A percentile compares a stretch with the other conserved stretches of the same genome.
Conservation (phyloP, 305 asterid genomes). For the Fraxinus greggii region DNA sequence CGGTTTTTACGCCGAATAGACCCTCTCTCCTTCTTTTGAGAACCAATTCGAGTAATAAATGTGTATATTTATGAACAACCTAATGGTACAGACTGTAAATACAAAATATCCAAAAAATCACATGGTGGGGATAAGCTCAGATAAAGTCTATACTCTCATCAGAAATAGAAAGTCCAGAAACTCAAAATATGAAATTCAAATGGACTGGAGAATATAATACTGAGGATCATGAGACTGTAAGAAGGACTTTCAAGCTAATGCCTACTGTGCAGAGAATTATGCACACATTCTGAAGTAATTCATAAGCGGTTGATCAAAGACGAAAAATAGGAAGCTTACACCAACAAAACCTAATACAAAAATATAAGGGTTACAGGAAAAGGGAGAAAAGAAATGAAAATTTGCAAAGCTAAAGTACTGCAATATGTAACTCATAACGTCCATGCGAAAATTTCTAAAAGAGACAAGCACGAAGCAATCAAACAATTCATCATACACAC, state of each 20-base stretch:
- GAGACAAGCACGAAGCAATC: not conserved
- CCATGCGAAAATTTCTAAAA: not conserved
- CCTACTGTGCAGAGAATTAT: not conserved
- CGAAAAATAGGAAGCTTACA: not conserved
- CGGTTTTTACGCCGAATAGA: not conserved
- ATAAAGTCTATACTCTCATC: not conserved
- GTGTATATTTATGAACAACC: not conserved
- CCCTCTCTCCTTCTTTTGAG: not conserved
- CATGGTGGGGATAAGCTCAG: not conserved
- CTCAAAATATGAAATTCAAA: not conserved
- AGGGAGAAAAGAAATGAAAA: not conserved
- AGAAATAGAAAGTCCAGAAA: not conserved
- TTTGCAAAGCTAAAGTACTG: not conserved
- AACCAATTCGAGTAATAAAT: not conserved
- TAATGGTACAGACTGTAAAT: not conserved
- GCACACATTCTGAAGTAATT: not conserved
- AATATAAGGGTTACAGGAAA: not conserved
- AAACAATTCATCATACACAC: not conserved
- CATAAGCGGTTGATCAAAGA: not conserved
- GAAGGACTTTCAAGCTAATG: not conserved
- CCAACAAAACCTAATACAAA: not conserved
- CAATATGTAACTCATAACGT: not conserved
- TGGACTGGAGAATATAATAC: not conserved
- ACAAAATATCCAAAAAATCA: not conserved
- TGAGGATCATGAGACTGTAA: not conserved